These are phyloP conservation scores for Mycena leptocephala DNA, from an alignment of 768 basidiomycete species.

Conservation along the genomic window DNA sequence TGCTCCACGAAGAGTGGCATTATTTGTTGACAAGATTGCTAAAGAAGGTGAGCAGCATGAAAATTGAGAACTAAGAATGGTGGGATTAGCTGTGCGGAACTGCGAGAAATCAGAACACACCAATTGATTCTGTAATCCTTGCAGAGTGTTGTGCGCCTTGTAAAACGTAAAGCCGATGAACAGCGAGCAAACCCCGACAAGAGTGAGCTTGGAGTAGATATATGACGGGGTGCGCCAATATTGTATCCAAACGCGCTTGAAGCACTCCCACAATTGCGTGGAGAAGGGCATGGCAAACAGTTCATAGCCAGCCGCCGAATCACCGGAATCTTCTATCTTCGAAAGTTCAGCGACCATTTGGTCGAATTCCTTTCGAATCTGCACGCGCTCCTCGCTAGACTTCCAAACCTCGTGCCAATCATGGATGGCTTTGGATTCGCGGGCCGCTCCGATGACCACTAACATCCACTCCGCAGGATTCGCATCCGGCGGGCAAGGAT, in stretches of 20 bases:
- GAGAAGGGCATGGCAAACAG: constrained; percentile 41
- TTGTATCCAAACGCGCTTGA: constrained; percentile 44
- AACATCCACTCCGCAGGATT: constrained; percentile 72
- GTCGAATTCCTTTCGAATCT: constrained; percentile 55
- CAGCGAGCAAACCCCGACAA: constrained; percentile 23
- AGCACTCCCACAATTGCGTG: constrained; percentile 38
- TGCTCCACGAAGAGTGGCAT: constrained; percentile 54
- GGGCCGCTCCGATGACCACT: constrained; percentile 62
- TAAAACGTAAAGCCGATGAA: constrained; percentile 51
- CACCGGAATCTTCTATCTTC: constrained; percentile 22
- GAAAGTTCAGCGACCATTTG: constrained; percentile 32
- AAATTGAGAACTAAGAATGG: constrained; percentile 37
- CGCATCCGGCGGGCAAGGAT: constrained; percentile 64
- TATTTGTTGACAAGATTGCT: constrained; percentile 53
- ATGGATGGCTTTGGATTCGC: constrained; percentile 48
- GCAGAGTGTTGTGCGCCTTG: constrained; percentile 41
- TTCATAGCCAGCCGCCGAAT: constrained; percentile 28
- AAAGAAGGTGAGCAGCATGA: constrained; percentile 45
- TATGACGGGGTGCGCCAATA: constrained; percentile 46
- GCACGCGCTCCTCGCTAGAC: constrained; percentile 53
- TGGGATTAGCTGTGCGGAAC: background rate
- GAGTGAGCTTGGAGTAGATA: constrained; percentile 39
- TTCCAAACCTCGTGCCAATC: constrained; percentile 63
- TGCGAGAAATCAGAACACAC: background rate
- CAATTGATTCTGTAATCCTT: constrained; percentile 47